Conservation (phyloP, 2,329 filamentous ascomycete species). For the Colletotrichum spinosum region DNA sequence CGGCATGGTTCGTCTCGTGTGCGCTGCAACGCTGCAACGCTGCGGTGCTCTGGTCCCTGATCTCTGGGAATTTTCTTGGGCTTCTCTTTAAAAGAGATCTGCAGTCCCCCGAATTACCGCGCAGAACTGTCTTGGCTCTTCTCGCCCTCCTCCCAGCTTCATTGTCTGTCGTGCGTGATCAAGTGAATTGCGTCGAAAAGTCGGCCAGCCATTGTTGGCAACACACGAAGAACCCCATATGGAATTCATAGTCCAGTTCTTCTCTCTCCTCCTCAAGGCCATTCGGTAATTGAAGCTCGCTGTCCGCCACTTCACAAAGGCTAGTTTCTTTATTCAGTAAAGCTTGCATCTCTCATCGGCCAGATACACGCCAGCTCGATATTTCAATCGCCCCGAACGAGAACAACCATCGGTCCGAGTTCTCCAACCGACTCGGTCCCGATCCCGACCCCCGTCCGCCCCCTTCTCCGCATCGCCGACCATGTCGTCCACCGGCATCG, state of each 20-base stretch:
- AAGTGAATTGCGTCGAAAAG: neutral
- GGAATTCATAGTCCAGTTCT: constrained; percentile 43
- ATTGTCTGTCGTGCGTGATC: neutral
- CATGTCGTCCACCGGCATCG: constrained; percentile 42
- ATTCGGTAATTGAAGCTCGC: constrained; percentile 38
- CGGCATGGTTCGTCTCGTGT: neutral
- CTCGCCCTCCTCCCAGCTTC: constrained; percentile 4
- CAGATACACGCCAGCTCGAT: neutral
- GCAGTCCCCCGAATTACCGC: constrained; percentile 18
- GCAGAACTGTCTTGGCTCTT: neutral
- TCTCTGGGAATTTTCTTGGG: constrained; percentile 22
- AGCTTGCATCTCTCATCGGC: neutral
- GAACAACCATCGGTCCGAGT: neutral
- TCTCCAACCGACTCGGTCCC: neutral
- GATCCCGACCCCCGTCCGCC: neutral
- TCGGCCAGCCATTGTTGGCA: neutral
- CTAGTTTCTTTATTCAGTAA: neutral
- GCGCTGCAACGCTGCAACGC: constrained; percentile 33
- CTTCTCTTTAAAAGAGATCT: constrained; percentile 29
- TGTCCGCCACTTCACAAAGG: constrained; percentile 10
- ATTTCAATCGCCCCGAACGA: constrained; percentile 2
- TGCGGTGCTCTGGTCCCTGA: constrained; percentile 34
- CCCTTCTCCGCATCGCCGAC: constrained; percentile 5
- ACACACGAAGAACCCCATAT: constrained; percentile 35
- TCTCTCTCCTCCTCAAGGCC: constrained; percentile 43